phyloP scores from a whole-genome alignment of 495 filamentous ascomycete genomes.

The Schizothecium vesticola region DNA sequence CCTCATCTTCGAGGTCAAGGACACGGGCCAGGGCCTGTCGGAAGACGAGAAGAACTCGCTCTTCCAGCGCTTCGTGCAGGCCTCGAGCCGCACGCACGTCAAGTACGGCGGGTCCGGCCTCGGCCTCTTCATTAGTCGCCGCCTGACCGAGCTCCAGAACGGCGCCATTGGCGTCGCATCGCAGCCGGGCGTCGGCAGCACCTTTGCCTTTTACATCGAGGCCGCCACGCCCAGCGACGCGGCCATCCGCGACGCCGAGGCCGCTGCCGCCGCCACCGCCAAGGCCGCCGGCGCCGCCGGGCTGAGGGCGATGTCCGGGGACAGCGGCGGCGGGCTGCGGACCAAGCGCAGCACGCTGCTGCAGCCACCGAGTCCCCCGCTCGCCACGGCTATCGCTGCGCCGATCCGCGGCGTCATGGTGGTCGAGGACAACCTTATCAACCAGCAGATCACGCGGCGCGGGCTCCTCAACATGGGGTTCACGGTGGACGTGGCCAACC shows the following conservation, averaged over 20 bases:
- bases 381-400: background rate
- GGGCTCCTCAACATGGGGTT: slow-evolving; percentile 61
- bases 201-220: slow-evolving; percentile 74
- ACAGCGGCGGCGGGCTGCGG: background rate
- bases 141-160: slow-evolving; percentile 68
- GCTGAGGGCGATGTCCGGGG: background rate
- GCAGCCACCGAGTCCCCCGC: background rate
- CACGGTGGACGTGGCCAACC: slow-evolving; percentile 61
- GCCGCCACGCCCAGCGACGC: slow-evolving; percentile 41
- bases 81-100: slow-evolving; percentile 64
- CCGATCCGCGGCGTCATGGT: slow-evolving; percentile 49
- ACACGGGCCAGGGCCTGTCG: slow-evolving; percentile 67
- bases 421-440: slow-evolving; percentile 76
- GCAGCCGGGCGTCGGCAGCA: slow-evolving; percentile 61
- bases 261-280: slow-evolving; percentile 8
- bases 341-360: slow-evolving; percentile 1
- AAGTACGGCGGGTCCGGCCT: slow-evolving; percentile 74
- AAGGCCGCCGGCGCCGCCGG: slow-evolving; percentile 11
- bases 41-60: slow-evolving; percentile 61
- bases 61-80: slow-evolving; percentile 74
- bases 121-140: slow-evolving; percentile 69
- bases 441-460: slow-evolving; percentile 61
- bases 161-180: slow-evolving; percentile 71
- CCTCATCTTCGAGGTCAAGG: slow-evolving; percentile 64
- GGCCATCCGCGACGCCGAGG: slow-evolving; percentile 29